Conservation (phyloP, 83 land plant genomes). For the Picea abies region DNA sequence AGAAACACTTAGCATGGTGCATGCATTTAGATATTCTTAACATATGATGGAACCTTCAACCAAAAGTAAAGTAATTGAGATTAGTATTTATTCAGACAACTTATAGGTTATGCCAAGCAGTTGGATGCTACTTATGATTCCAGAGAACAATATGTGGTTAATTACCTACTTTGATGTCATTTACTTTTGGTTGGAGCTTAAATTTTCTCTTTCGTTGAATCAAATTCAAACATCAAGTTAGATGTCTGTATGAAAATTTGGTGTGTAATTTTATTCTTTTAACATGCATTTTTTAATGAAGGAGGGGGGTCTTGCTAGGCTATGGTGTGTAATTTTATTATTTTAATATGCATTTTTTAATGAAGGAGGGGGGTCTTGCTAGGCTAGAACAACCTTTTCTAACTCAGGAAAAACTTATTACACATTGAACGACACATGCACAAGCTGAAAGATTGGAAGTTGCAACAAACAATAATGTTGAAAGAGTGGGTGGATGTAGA, state of each 20-base stretch:
- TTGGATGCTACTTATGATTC: not conserved
- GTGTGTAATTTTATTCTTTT: not conserved
- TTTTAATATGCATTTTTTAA: not conserved
- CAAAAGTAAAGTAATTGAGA: too few relatives aligned
- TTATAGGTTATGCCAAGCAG: not conserved
- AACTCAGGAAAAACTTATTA: conserved; percentile 1
- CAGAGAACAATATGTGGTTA: not conserved
- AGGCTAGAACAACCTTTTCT: not conserved
- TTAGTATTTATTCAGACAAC: too few relatives aligned
- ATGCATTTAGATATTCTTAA: too few relatives aligned
- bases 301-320: conserved; percentile 1
- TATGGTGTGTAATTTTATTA: not conserved
- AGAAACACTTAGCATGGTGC: too few relatives aligned
- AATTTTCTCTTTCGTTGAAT: too few relatives aligned
- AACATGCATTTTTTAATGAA: not conserved
- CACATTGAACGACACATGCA: not conserved
- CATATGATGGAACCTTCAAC: too few relatives aligned
- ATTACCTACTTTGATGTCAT: not conserved
- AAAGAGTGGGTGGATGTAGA: not conserved
- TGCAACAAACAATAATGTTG: not conserved
- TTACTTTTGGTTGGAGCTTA: not conserved
- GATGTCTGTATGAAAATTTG: not conserved
- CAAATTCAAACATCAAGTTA: not conserved
- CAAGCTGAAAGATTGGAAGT: conserved; percentile 4
- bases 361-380: conserved; percentile 2